Conservation (phyloP, 2,329 filamentous ascomycete species). For the Rachicladosporium sp. region DNA sequence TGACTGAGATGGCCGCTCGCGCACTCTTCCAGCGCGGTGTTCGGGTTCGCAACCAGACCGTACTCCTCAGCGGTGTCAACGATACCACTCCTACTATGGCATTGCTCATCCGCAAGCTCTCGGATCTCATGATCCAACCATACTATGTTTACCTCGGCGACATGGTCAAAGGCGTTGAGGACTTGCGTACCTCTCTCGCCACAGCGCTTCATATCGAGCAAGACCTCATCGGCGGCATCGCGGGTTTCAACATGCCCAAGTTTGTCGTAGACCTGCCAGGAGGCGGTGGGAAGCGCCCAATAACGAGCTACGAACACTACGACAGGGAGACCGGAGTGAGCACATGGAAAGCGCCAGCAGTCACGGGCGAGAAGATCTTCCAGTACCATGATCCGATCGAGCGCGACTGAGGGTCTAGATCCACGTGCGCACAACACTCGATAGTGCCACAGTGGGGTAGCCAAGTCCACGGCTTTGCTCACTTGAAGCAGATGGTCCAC, state of each 20-base stretch:
- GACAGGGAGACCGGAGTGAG: constrained; percentile 42
- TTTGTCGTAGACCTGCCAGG: constrained; percentile 54
- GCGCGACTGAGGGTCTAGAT: background rate
- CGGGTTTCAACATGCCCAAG: constrained; percentile 50
- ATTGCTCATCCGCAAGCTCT: constrained; percentile 40
- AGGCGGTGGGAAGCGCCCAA: constrained; percentile 51
- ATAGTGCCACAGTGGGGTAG: background rate
- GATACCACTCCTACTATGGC: constrained; percentile 43
- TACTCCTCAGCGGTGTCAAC: constrained; percentile 48
- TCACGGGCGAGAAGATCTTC: constrained; percentile 37
- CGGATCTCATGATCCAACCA: constrained; percentile 45
- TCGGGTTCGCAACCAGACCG: constrained; percentile 48
- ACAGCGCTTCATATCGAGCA: constrained; percentile 48
- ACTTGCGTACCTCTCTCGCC: constrained; percentile 48
- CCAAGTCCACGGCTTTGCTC: background rate
- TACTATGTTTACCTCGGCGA: constrained; percentile 58
- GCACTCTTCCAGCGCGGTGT: constrained; percentile 40
- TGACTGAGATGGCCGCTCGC: constrained; percentile 40
- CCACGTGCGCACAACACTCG: background rate
- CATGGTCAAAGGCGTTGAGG: constrained; percentile 49
- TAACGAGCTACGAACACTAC: constrained; percentile 41
- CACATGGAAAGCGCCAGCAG: constrained; percentile 43
- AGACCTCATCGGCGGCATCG: constrained; percentile 46
- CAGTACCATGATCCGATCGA: constrained; percentile 43
- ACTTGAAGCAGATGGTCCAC: no score